Percentiles rank a stretch among this genome's conserved stretches.
Conservation (phyloP, 1,284 basidiomycete species). For the Pholiota adiposa region DNA sequence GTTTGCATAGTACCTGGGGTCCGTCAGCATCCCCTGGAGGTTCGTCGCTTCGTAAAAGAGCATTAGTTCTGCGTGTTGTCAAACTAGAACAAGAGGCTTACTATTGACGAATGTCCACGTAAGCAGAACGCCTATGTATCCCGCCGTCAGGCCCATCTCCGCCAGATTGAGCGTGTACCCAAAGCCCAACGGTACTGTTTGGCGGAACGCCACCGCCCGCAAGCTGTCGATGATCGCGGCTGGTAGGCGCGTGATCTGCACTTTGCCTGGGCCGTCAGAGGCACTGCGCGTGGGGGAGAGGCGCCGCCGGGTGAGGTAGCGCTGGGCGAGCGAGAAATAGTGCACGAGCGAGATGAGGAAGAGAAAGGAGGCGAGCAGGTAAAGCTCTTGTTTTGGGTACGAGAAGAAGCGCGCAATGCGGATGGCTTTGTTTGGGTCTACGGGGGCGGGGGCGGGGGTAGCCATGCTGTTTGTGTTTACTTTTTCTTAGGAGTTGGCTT, state of each 20-base stretch:
- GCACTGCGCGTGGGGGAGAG: neutral
- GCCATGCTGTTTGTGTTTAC: neutral
- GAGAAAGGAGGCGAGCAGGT: conserved; percentile 47
- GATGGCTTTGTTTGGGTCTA: conserved; percentile 31
- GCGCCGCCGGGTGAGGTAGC: conserved; percentile 17
- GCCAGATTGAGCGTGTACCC: conserved; percentile 51
- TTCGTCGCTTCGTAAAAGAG: conserved; percentile 38
- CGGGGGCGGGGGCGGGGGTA: conserved; percentile 8
- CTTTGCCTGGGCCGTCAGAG: conserved; percentile 3
- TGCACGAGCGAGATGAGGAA: conserved; percentile 44
- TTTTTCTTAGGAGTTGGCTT: too few relatives aligned
- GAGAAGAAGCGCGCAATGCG: conserved; percentile 29
- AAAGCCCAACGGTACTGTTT: conserved; percentile 45
- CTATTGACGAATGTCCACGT: conserved; percentile 54
- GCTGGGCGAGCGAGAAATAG: conserved; percentile 28
- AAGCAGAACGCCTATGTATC: conserved; percentile 50
- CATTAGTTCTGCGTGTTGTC: neutral
- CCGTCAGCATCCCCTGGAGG: conserved; percentile 35
- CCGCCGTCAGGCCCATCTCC: conserved; percentile 48
- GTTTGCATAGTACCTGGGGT: conserved; percentile 48
- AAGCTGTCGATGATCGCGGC: conserved; percentile 44
- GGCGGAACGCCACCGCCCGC: conserved; percentile 54
- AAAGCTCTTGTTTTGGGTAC: conserved; percentile 50
- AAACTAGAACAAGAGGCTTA: conserved; percentile 29
- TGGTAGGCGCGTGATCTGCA: conserved; percentile 24